Conservation (phyloP, 2,329 filamentous ascomycete genomes). For the Fusarium metavorans region DNA sequence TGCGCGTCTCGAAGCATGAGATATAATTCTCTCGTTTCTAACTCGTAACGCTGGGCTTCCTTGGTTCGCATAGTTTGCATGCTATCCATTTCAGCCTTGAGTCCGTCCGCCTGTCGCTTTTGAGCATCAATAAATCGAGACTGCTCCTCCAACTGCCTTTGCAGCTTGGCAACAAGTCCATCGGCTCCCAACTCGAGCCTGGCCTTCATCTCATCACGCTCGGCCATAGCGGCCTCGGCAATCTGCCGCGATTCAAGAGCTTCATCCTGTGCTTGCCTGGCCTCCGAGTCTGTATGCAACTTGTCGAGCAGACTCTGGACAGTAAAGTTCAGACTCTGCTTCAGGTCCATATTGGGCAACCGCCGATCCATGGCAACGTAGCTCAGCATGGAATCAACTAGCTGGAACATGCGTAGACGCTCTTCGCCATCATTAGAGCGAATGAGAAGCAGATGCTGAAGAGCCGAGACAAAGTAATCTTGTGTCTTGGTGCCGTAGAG, state of each 20-base stretch:
- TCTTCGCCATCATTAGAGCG: slow-evolving; percentile 93
- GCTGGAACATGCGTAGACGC: slow-evolving; percentile 92
- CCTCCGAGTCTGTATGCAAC: slow-evolving; percentile 95
- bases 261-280: slow-evolving; percentile 91
- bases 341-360: slow-evolving; percentile 95
- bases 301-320: slow-evolving; percentile 96
- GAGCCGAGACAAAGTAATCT: slow-evolving; percentile 94
- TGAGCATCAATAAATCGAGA: slow-evolving; percentile 91
- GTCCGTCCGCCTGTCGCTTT: slow-evolving; percentile 82
- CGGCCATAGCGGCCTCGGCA: slow-evolving; percentile 94
- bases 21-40: slow-evolving; percentile 96
- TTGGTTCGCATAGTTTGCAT: slow-evolving; percentile 87
- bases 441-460: slow-evolving; percentile 95
- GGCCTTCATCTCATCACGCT: slow-evolving; percentile 93
- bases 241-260: slow-evolving; percentile 90
- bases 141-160: slow-evolving; percentile 95
- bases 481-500: slow-evolving; percentile 86
- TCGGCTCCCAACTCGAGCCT: slow-evolving; percentile 93
- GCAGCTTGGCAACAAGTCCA: slow-evolving; percentile 90
- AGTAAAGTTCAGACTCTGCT: slow-evolving; percentile 97
- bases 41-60: slow-evolving; percentile 92
- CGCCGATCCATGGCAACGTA: slow-evolving; percentile 98
- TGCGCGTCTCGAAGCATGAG: slow-evolving; percentile 98
- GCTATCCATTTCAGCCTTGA: slow-evolving; percentile 91
- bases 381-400: slow-evolving; percentile 98